Evolutionary conservation across 805 yeast species (phyloP).

Genomic region (Candida silvicultrix): DNA sequence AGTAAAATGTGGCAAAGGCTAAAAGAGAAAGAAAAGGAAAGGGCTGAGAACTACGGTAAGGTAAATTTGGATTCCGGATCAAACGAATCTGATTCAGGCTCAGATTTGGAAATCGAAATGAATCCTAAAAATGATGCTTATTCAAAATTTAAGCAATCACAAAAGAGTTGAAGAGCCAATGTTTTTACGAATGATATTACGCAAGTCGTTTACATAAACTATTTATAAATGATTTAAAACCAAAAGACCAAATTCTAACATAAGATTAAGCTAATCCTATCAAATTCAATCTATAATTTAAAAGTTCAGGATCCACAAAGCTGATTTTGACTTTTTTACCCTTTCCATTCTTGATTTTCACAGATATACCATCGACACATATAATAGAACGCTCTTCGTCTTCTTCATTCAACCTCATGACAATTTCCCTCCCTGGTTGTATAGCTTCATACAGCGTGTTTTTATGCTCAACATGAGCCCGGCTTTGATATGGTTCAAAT

Average conservation of each 20-base stretch:
- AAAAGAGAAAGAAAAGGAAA: constrained; percentile 5
- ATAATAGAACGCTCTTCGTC: constrained; percentile 8
- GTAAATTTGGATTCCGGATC: neutral
- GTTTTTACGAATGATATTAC: neutral
- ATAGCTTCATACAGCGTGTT: constrained; percentile 7
- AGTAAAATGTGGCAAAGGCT: constrained; percentile 4
- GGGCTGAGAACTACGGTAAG: neutral
- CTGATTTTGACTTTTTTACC: constrained; percentile 13
- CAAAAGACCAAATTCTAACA: too few relatives aligned
- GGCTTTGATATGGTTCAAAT: constrained; percentile 14
- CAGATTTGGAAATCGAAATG: constrained; percentile 1
- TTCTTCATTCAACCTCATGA: constrained; percentile 8
- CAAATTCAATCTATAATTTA: neutral
- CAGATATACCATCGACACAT: constrained; percentile 18
- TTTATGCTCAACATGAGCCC: constrained; percentile 8
- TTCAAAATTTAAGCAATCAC: neutral
- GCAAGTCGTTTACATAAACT: too few relatives aligned
- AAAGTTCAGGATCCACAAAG: constrained; percentile 2
- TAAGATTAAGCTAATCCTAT: neutral
- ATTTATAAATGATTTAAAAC: too few relatives aligned
- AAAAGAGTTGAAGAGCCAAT: neutral
- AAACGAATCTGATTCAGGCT: constrained; percentile 4
- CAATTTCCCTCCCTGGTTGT: neutral
- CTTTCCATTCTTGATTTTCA: constrained; percentile 12
- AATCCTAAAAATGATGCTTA: neutral